Evolutionary conservation across 306 rosid genomes (phyloP).

Genomic region (Cicer bijugum): DNA sequence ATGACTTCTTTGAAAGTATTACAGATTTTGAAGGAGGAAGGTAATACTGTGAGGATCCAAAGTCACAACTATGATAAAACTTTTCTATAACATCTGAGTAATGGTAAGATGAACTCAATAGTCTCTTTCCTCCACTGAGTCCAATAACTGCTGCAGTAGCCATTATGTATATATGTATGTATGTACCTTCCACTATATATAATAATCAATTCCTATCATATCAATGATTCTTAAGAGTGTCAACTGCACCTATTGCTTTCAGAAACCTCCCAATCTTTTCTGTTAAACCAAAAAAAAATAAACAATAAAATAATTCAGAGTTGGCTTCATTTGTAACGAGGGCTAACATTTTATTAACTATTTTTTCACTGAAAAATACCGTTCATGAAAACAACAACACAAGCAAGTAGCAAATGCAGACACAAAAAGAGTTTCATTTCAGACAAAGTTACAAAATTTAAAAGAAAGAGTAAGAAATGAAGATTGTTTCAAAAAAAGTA

Average conservation of each 20-base stretch:
- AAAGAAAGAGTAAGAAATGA: slow-evolving; percentile 21
- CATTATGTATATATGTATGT: slow-evolving; percentile 57
- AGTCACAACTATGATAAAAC: slow-evolving; percentile 55
- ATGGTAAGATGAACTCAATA: slow-evolving; percentile 76
- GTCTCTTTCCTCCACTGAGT: slow-evolving; percentile 78
- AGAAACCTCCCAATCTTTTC: slow-evolving; percentile 46
- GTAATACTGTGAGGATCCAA: slow-evolving; percentile 60
- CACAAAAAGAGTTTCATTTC: slow-evolving; percentile 19
- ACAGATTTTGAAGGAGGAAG: slow-evolving; percentile 57
- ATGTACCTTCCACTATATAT: slow-evolving; percentile 25
- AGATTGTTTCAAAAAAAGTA: slow-evolving; percentile 8
- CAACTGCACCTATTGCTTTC: slow-evolving; percentile 41
- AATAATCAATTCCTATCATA: background rate
- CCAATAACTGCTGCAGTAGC: slow-evolving; percentile 92
- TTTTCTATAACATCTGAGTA: slow-evolving; percentile 80
- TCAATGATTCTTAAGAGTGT: slow-evolving; percentile 35
- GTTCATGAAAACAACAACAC: slow-evolving; percentile 28
- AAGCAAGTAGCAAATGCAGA: slow-evolving; percentile 22
- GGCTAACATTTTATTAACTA: background rate
- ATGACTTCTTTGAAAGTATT: slow-evolving; percentile 60
- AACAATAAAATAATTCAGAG: background rate
- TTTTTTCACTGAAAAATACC: background rate
- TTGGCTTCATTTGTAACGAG: background rate
- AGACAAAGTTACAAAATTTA: slow-evolving; percentile 23
- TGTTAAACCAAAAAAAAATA: slow-evolving; percentile 24